Evolutionary conservation across 805 yeast species (phyloP), one percentile per base, ranked within the genome.

Genomic region (Soucietia sequanensis): DNA sequence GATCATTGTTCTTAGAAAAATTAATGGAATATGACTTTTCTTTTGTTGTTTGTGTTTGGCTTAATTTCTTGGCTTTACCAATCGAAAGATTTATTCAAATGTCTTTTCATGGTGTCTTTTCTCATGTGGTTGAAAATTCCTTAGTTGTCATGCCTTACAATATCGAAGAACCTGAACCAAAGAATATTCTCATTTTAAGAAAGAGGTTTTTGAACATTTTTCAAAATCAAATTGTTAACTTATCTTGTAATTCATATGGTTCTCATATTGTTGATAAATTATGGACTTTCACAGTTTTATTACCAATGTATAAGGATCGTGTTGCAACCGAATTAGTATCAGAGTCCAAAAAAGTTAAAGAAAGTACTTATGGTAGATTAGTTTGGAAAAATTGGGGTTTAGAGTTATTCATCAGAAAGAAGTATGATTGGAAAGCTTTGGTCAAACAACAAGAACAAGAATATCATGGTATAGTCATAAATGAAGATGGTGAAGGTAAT

Each of bases 331-430:
- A 80, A 39, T 63, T 91, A 40, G 50, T 66, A 18, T 71, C 66
- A 12, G 74, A 80, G 27, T 74, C 81, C 25, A 82, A 77, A 24
- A 70, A 72, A 41, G 84, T 93, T 28, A 89, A 93, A 64, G 87
- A 81, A 41, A 85, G 95, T 53, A 75, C 69, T 9, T 93, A 91
- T 52, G 99, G 99, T 23, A 78, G 82, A 54, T 73, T 80, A 48
- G 98, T 93, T 2, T 93, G 97, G 98, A 86, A 83, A 56, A 91
- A 91, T 58, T 93, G 97, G 97, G 65, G 75, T 20, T 74, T 91
- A 81, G 98, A 93, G 56, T 62, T 81, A 48, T 91, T 79, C 50
- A 54, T 66, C 8, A 72, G 95, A 54, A 80, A 81, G 60, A 76
- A 81, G 56, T 76, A 69, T 51, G 96, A 89, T 52, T 91, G 98